A percentile compares a stretch with the other conserved stretches of the same genome.
These are phyloP conservation scores for Maudiozyma turicensis DNA, from an alignment of 805 yeast species.

Conservation along the genomic window DNA sequence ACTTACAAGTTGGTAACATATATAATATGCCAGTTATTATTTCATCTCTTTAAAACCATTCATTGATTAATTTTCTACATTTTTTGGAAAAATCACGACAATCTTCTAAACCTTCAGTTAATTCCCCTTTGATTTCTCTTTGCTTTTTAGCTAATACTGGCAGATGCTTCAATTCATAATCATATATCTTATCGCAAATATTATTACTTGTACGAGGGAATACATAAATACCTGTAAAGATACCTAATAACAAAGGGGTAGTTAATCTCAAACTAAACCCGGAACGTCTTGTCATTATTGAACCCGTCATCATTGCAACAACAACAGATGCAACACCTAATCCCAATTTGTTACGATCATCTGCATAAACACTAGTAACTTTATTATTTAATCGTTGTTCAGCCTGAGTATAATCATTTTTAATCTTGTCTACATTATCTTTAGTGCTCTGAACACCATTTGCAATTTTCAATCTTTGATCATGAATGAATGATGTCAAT, in stretches of 20 bases:
- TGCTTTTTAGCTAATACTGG: constrained; percentile 21
- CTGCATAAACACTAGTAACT: constrained; percentile 41
- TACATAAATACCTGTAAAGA: constrained; percentile 42
- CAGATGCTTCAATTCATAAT: constrained; percentile 35
- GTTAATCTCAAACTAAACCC: constrained; percentile 37
- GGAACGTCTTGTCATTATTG: constrained; percentile 47
- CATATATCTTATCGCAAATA: constrained; percentile 38
- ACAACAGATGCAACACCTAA: constrained; percentile 49
- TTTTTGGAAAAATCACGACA: constrained; percentile 2
- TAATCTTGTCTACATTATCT: constrained; percentile 31
- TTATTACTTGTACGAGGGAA: constrained; percentile 50
- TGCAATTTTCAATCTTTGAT: constrained; percentile 11
- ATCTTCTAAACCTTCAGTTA: constrained; percentile 7
- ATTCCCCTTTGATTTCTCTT: constrained; percentile 9
- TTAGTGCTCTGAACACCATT: constrained; percentile 2
- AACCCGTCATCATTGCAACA: constrained; percentile 51
- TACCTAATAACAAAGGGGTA: constrained; percentile 44
- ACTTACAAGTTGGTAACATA: background rate
- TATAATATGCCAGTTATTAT: background rate
- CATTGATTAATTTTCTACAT: background rate
- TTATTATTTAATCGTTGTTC: constrained; percentile 46
- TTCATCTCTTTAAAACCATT: constrained; percentile 2
- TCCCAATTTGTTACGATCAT: constrained; percentile 44
- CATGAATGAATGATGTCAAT: constrained; percentile 10
- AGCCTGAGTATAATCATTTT: constrained; percentile 35